These are phyloP conservation scores for Hericium erinaceus DNA, from an alignment of 768 basidiomycete species.

Conservation along the genomic window DNA sequence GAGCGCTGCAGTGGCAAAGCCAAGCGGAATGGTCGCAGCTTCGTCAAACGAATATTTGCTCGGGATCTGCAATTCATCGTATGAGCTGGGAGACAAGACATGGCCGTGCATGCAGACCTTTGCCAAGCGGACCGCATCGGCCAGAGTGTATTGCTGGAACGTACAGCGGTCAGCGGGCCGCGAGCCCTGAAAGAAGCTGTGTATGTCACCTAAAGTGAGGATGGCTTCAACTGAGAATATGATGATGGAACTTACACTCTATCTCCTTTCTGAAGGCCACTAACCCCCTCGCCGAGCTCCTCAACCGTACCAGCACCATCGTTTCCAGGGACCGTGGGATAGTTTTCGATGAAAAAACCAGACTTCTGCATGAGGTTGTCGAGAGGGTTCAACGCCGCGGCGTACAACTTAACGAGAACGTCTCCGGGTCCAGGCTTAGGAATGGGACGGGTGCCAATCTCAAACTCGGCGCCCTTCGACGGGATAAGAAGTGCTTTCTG, in stretches of 20 bases:
- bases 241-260: slow-evolving; percentile 12
- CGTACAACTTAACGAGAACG: slow-evolving; percentile 12
- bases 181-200: slow-evolving; percentile 6
- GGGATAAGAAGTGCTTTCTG: slow-evolving; percentile 5
- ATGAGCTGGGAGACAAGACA: neutral
- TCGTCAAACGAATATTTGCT: slow-evolving; percentile 36
- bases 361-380: slow-evolving; percentile 6
- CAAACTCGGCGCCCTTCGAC: slow-evolving; percentile 1
- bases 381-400: slow-evolving; percentile 15
- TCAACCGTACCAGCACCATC: slow-evolving; percentile 20
- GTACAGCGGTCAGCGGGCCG: neutral
- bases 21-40: slow-evolving; percentile 40
- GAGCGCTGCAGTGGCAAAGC: slow-evolving; percentile 38
- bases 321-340: slow-evolving; percentile 14
- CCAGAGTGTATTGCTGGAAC: slow-evolving; percentile 16
- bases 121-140: slow-evolving; percentile 11
- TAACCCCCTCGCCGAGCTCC: slow-evolving; percentile 19
- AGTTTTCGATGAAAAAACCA: slow-evolving; percentile 14
- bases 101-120: neutral
- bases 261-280: slow-evolving; percentile 18
- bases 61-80: slow-evolving; percentile 29
- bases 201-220: neutral
- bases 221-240: neutral
- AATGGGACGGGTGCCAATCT: slow-evolving; percentile 1
- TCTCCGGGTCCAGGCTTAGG: slow-evolving; percentile 11